phyloP scores from a whole-genome alignment of 306 rosid species.

The Dalbergia oliveri region DNA sequence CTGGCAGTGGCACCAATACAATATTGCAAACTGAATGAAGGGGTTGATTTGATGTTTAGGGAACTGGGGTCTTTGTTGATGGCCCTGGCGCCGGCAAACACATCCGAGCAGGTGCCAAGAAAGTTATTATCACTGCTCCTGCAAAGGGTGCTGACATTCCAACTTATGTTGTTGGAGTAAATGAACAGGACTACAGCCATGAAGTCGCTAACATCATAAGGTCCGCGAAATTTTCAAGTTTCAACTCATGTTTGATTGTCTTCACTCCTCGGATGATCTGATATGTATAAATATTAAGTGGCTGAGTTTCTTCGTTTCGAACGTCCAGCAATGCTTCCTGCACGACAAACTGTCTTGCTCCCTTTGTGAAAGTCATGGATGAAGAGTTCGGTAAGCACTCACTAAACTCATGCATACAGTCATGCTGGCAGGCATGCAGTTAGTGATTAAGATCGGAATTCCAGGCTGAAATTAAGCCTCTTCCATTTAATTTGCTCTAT shows the following conservation, averaged over 20 bases:
- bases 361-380: slow-evolving; percentile 90
- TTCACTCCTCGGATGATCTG: no score
- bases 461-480: not conserved
- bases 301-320: not conserved
- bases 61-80: slow-evolving; percentile 98
- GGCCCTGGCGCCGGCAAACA: slow-evolving; percentile 99
- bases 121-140: slow-evolving; percentile 97
- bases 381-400: slow-evolving; percentile 81
- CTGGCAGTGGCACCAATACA: no score
- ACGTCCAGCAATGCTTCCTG: slow-evolving; percentile 93
- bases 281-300: not conserved
- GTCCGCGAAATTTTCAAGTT: slow-evolving; percentile 42
- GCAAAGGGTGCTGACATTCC: slow-evolving; percentile 99
- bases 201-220: slow-evolving; percentile 81
- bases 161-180: slow-evolving; percentile 91
- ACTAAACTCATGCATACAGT: not conserved
- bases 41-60: slow-evolving; percentile 57
- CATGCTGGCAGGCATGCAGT: not conserved
- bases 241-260: not conserved
- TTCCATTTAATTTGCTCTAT: slow-evolving; percentile 5
- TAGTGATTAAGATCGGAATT: slow-evolving; percentile 4
- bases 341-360: slow-evolving; percentile 98
- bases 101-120: slow-evolving; percentile 99
- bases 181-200: slow-evolving; percentile 81
- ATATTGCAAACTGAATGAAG: no score